phyloP scores from a whole-genome alignment of 768 basidiomycete genomes.

The Jaapia argillacea region DNA sequence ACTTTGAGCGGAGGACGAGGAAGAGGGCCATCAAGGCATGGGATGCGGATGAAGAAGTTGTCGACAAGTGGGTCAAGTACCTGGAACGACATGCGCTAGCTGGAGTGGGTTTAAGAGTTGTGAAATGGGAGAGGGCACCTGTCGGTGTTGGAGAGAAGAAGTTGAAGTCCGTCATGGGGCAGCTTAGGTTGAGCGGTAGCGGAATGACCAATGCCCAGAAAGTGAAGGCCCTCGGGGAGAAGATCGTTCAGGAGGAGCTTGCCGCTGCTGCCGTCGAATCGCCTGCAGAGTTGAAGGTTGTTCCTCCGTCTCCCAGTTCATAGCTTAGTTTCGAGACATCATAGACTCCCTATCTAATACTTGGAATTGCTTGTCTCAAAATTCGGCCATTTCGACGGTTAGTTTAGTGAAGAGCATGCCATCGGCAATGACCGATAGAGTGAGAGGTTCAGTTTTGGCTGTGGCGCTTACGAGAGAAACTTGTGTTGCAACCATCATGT shows the following conservation, averaged over 20 bases:
- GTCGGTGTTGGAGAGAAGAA: slow-evolving; percentile 36
- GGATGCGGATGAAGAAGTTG: slow-evolving; percentile 73
- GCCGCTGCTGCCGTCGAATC: too few species aligned
- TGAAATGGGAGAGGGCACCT: slow-evolving; percentile 64
- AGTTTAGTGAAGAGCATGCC: too few species aligned
- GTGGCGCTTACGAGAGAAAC: too few species aligned
- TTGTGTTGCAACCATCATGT: too few species aligned
- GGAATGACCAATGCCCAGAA: slow-evolving; percentile 14
- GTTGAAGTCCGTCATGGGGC: slow-evolving; percentile 23
- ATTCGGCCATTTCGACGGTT: too few species aligned
- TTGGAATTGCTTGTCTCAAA: too few species aligned
- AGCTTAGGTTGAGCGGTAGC: slow-evolving; percentile 27
- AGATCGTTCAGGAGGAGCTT: slow-evolving; percentile 29
- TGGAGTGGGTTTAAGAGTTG: slow-evolving; percentile 82
- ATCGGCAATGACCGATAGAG: too few species aligned
- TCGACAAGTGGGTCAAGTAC: slow-evolving; percentile 77
- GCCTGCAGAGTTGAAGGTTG: too few species aligned
- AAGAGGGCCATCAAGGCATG: slow-evolving; percentile 85
- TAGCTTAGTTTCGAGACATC: too few species aligned
- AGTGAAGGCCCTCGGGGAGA: slow-evolving; percentile 22
- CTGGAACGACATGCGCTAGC: slow-evolving; percentile 64
- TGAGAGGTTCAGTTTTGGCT: too few species aligned
- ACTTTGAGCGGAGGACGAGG: slow-evolving; percentile 80
- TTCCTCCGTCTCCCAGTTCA: too few species aligned
- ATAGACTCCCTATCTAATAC: too few species aligned